phyloP scores from a whole-genome alignment of 345 rosid species.

The Trapa incisa region DNA sequence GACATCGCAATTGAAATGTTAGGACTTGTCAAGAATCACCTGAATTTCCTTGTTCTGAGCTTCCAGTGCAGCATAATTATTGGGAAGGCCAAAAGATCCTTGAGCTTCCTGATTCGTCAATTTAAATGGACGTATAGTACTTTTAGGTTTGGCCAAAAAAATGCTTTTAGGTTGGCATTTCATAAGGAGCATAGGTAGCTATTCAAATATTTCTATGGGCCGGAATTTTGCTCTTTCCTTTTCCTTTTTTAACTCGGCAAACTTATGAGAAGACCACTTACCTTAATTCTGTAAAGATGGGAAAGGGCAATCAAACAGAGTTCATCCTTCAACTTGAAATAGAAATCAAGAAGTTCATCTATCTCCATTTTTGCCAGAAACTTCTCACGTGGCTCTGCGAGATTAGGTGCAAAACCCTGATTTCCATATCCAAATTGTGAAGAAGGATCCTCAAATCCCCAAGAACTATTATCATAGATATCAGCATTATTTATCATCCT shows the following conservation, averaged over 20 bases:
- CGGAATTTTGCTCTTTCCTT: background rate
- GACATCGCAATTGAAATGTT: background rate
- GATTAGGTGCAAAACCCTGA: conserved; percentile 9
- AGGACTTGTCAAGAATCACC: conserved; percentile 24
- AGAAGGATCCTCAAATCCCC: conserved; percentile 50
- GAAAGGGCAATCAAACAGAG: conserved; percentile 25
- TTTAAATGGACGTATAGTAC: conserved; percentile 9
- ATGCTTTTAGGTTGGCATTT: background rate
- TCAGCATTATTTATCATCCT: conserved; percentile 15
- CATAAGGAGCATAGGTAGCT: background rate
- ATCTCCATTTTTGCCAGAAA: conserved; percentile 15
- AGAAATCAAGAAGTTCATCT: conserved; percentile 37
- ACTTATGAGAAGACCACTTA: conserved; percentile 15
- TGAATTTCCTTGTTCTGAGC: conserved; percentile 45
- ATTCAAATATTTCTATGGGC: background rate
- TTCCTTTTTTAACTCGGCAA: background rate
- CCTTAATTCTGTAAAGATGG: conserved; percentile 62
- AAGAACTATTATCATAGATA: conserved; percentile 39
- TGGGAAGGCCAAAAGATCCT: conserved; percentile 22
- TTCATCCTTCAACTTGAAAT: conserved; percentile 51
- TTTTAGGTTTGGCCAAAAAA: background rate
- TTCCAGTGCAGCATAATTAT: conserved; percentile 25
- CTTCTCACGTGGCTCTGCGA: conserved; percentile 19
- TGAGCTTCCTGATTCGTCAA: conserved; percentile 43
- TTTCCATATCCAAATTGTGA: conserved; percentile 20